These are phyloP conservation scores for Solanum pennellii DNA, from an alignment of 257 asterid species.

Conservation along the genomic window DNA sequence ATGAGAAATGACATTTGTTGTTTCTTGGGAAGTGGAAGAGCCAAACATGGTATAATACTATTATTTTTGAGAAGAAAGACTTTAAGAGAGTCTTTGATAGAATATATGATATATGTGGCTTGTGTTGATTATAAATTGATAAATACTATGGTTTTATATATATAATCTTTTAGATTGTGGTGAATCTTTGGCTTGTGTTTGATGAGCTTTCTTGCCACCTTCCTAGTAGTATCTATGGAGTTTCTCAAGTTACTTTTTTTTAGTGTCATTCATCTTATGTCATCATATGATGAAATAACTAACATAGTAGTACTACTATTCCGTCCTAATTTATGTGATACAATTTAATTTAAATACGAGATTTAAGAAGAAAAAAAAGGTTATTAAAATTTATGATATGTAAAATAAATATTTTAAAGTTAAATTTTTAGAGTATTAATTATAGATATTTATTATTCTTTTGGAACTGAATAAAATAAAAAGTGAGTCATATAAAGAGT, in stretches of 20 bases:
- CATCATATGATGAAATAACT: not conserved
- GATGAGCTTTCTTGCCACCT: not conserved
- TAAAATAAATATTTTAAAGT: too few species aligned
- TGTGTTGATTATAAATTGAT: not conserved
- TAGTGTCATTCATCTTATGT: not conserved
- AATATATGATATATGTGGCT: not conserved
- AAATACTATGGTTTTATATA: not conserved
- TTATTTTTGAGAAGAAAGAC: not conserved
- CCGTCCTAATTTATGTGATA: not conserved
- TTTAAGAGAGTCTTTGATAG: not conserved
- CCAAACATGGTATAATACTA: not conserved
- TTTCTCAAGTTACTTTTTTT: not conserved
- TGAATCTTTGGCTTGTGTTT: not conserved
- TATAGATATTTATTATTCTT: too few species aligned
- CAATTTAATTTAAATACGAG: not conserved
- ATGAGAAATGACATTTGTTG: not conserved
- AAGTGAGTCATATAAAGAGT: not conserved
- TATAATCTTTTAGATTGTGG: not conserved
- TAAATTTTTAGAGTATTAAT: too few species aligned
- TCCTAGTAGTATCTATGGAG: not conserved
- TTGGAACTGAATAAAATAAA: too few species aligned
- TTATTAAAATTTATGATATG: not conserved
- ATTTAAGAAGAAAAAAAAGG: not conserved
- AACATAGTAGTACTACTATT: accelerated
- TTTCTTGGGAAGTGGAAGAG: not conserved